Evolutionary conservation across 2,329 filamentous ascomycete genomes (phyloP), one percentile per base, ranked within the genome.

Genomic region (Drechslerella dactyloides): DNA sequence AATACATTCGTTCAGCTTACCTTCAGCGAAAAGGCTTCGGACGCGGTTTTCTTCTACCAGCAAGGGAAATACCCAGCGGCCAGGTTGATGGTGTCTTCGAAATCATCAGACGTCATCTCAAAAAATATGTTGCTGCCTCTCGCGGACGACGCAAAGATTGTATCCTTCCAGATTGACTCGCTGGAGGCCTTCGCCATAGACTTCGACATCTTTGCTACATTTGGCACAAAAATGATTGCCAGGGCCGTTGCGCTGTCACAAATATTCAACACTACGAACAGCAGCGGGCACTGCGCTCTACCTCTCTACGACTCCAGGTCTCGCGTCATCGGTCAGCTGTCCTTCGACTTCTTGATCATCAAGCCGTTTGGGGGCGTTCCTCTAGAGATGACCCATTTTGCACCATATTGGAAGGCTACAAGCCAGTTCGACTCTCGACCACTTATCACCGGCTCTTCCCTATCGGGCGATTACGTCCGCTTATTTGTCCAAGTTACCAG

Each of bases 361-460:
- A 97, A 96, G 78, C 94, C 94, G 0, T 99, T 97, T 81, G 87
- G 88, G 74, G 93, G 94, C 6, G 89, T 92, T 72, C 92, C 94
- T 2, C 83, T 99, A 21, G 94, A 99, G 79, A 97, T 99, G 72
- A 96, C 94, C 0, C 93, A 97, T 78, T 99, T 97, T 76, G 94
- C 96, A 74, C 97, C 94, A 0, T 99, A 99, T 80, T 99, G 94
- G 94, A 99, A 97, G 80, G 93, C 93, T 0, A 99, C 94, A 0
- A 96, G 92, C 77, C 92, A 96, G 76, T 85, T 94, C 53, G 91
- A 96, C 78, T 88, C 90, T 56, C 90, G 92, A 52, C 89, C 90
- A 23, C 86, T 97, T 23, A 91, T 99, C 17, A 97, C 93, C 0
- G 94, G 93, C 0, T 97, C 93, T 8, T 97, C 93, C 81, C 81